These are phyloP conservation scores for Cladophialophora immunda DNA, from an alignment of 2,329 filamentous ascomycete species.

Conservation along the genomic window DNA sequence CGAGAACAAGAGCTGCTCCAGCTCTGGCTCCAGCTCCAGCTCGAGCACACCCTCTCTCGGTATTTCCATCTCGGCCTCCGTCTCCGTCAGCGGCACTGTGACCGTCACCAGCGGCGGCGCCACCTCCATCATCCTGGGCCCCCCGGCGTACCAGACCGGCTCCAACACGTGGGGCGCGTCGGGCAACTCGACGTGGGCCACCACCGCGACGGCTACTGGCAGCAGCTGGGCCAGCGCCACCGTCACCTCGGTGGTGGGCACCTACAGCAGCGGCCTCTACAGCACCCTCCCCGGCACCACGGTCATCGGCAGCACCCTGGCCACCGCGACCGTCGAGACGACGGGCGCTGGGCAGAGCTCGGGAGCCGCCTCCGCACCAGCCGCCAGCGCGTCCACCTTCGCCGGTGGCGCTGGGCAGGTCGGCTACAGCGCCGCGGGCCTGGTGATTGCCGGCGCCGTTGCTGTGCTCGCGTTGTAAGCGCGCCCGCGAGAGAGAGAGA, in stretches of 20 bases:
- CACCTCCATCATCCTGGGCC: slow-evolving; percentile 24
- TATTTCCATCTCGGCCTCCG: background rate
- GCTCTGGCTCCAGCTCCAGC: slow-evolving; percentile 14
- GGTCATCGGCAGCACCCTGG: slow-evolving; percentile 9
- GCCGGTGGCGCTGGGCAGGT: slow-evolving; percentile 33
- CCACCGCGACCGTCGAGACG: slow-evolving; percentile 1
- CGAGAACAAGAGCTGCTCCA: slow-evolving; percentile 27
- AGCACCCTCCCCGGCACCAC: slow-evolving; percentile 13
- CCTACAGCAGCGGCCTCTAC: slow-evolving; percentile 10
- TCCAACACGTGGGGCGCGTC: slow-evolving; percentile 14
- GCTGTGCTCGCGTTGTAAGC: slow-evolving; percentile 36
- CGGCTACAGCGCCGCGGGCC: slow-evolving; percentile 30
- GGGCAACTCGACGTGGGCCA: slow-evolving; percentile 15
- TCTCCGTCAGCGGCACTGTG: slow-evolving; percentile 15
- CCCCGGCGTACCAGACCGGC: slow-evolving; percentile 27
- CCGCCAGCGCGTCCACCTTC: slow-evolving; percentile 23
- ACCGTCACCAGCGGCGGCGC: slow-evolving; percentile 17
- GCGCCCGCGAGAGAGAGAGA: background rate
- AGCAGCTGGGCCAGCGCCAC: slow-evolving; percentile 14
- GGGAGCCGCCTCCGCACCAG: slow-evolving; percentile 15
- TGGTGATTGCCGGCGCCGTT: slow-evolving; percentile 32
- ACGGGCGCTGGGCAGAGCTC: slow-evolving; percentile 1
- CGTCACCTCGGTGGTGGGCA: slow-evolving; percentile 4
- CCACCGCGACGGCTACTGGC: slow-evolving; percentile 14
- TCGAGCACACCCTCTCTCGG: slow-evolving; percentile 11